phyloP scores from a whole-genome alignment of 2,329 filamentous ascomycete species.

The Aureobasidium musti region DNA sequence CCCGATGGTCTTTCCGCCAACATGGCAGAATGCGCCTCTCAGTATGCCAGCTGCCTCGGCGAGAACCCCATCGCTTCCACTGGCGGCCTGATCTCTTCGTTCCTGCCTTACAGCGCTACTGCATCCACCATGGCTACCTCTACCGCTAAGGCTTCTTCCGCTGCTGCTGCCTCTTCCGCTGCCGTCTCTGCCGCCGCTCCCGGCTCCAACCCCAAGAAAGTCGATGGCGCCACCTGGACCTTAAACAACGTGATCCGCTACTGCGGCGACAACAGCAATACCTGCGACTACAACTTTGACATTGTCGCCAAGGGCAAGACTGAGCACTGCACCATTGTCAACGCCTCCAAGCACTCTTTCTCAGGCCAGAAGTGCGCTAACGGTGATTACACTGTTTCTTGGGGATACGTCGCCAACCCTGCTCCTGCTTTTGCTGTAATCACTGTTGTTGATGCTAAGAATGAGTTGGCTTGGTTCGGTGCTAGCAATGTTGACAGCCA shows the following conservation, averaged over 20 bases:
- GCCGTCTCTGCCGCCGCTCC: neutral
- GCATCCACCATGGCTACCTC: conserved; percentile 19
- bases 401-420: conserved; percentile 30
- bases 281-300: conserved; percentile 33
- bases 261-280: conserved; percentile 26
- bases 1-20: conserved; percentile 21
- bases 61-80: conserved; percentile 21
- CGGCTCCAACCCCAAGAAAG: conserved; percentile 23
- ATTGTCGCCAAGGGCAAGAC: conserved; percentile 27
- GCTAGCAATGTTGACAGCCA: conserved; percentile 28
- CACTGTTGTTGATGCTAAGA: conserved; percentile 24
- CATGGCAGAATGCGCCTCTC: conserved; percentile 4
- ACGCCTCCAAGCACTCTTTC: conserved; percentile 28
- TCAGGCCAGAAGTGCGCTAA: conserved; percentile 24
- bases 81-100: neutral
- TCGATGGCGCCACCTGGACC: conserved; percentile 28
- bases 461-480: conserved; percentile 31
- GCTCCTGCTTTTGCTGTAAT: conserved; percentile 30
- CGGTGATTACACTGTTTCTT: conserved; percentile 25
- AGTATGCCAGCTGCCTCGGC: conserved; percentile 26
- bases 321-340: conserved; percentile 29
- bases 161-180: neutral
- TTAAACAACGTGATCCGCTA: conserved; percentile 31
- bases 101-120: conserved; percentile 1
- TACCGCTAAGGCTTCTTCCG: conserved; percentile 6